phyloP scores from a whole-genome alignment of 2,329 filamentous ascomycete genomes.

The Amauroascus verrucosus region DNA sequence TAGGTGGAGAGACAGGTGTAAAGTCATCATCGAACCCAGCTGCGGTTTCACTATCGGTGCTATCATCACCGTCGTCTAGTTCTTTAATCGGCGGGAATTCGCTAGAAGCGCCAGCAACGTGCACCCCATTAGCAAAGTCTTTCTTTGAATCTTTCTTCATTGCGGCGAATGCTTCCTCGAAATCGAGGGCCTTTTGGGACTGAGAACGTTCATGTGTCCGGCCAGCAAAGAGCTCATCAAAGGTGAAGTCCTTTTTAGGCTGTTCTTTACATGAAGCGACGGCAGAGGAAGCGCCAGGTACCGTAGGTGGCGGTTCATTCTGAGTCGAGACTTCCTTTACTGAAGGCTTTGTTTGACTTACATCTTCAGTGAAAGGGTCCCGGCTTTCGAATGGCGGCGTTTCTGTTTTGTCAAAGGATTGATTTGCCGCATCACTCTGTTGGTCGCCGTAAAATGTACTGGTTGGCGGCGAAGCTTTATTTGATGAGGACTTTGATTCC shows the following conservation, averaged over 20 bases:
- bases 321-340: neutral
- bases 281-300: conserved; percentile 43
- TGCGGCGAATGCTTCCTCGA: conserved; percentile 38
- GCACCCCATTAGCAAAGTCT: conserved; percentile 24
- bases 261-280: conserved; percentile 15
- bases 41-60: conserved; percentile 55
- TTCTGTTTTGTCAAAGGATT: neutral
- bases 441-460: conserved; percentile 47
- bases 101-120: conserved; percentile 34
- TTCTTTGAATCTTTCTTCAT: conserved; percentile 35
- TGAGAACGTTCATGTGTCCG: conserved; percentile 35
- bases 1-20: conserved; percentile 48
- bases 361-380: conserved; percentile 3
- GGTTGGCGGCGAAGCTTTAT: conserved; percentile 63
- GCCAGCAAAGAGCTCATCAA: conserved; percentile 39
- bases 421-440: conserved; percentile 15
- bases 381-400: conserved; percentile 24
- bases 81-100: conserved; percentile 95
- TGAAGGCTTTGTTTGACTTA: neutral
- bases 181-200: conserved; percentile 39
- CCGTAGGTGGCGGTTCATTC: conserved; percentile 16
- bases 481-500: conserved; percentile 61
- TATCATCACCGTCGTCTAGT: conserved; percentile 67
- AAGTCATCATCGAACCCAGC: conserved; percentile 88
- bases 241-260: conserved; percentile 31